These are phyloP conservation scores for Magnolia changhungtana DNA, from an alignment of 164 flowering plant genomes.

Conservation along the genomic window DNA sequence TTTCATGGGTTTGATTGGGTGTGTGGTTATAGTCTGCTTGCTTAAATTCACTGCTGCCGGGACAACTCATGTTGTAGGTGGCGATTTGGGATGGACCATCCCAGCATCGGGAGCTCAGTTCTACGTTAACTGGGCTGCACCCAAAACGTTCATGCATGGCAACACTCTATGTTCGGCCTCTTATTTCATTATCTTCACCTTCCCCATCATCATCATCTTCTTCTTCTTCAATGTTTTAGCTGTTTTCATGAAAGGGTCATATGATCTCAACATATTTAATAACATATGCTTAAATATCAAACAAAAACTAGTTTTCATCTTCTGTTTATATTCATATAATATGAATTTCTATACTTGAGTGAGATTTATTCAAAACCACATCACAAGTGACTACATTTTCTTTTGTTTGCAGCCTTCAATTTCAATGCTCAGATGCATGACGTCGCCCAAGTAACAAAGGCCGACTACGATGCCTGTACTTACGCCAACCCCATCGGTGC, in stretches of 20 bases:
- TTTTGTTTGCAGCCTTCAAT: slow-evolving; percentile 26
- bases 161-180: slow-evolving; percentile 24
- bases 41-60: slow-evolving; percentile 9
- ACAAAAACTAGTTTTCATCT: neutral
- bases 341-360: neutral
- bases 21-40: slow-evolving; percentile 6
- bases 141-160: slow-evolving; percentile 11
- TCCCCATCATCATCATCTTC: neutral
- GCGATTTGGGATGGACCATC: slow-evolving; percentile 12
- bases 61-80: slow-evolving; percentile 15
- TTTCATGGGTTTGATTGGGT: slow-evolving; percentile 7
- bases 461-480: slow-evolving; percentile 24
- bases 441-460: slow-evolving; percentile 29
- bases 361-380: neutral
- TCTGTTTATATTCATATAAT: neutral
- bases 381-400: neutral
- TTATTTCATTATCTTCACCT: too few relatives aligned
- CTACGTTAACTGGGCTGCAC: slow-evolving; percentile 19
- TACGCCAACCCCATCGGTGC: slow-evolving; percentile 5
- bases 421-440: slow-evolving; percentile 24
- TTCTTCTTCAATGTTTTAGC: neutral
- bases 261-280: too few relatives aligned
- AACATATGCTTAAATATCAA: too few relatives aligned
- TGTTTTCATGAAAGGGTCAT: too few relatives aligned
- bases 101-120: slow-evolving; percentile 4